Evolutionary conservation across 2,329 filamentous ascomycete species (phyloP), one percentile per base, ranked within the genome.

Genomic region (Aspergillus sp.): DNA sequence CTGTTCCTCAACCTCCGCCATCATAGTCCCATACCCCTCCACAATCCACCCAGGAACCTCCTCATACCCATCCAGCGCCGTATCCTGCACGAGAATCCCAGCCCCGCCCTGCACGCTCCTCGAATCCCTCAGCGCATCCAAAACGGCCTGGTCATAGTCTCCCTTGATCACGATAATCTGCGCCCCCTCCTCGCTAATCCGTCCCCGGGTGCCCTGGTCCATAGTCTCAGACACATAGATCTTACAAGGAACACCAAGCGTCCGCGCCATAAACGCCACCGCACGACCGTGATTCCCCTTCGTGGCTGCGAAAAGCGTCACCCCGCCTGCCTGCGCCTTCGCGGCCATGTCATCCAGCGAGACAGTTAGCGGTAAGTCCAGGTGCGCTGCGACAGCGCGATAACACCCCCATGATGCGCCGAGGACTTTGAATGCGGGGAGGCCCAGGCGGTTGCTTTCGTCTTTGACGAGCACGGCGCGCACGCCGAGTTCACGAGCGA

Each of bases 271-370:
- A 6, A 83, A 78, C 0, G 89, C 87, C 1, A 91, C 81, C 0
- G 90, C 89, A 2, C 89, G 78, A 0, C 90, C 90, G 78, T 89
- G 89, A 62, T 93, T 93, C 0, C 90, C 90, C 48, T 91, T 89
- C 0, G 88, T 91, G 2, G 86, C 86, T 0, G 89, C 85, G 41
- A 87, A 81, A 0, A 90, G 68, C 0, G 66, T 74, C 18, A 85
- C 62, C 0, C 67, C 63, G 0, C 65, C 64, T 1, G 64, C 55
- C 34, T 65, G 66, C 0, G 77, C 69, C 1, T 68, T 66, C 0
- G 62, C 47, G 3, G 74, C 74, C 1, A 87, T 63, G 0, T 78
- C 71, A 0, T 78, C 72, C 0, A 87, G 65, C 3, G 74, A 68
- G 0, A 78, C 68, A 1, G 76, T 75, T 0, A 76, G 61, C 0